Conservation (phyloP, 2,329 filamentous ascomycete species). For the Fulvia fulva region DNA sequence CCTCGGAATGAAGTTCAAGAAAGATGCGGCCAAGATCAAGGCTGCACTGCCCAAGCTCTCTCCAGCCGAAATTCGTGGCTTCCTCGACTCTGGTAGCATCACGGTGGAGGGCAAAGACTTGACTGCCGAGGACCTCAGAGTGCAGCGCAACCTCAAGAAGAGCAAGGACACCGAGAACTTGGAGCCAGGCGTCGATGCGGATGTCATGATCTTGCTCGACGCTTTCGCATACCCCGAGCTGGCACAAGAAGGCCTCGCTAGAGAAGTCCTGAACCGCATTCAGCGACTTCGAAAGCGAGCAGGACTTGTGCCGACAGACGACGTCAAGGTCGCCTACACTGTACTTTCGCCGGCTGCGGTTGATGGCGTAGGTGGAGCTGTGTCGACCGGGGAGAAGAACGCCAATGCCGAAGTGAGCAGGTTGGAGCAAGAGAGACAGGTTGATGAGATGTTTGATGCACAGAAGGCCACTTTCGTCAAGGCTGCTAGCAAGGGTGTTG, state of each 20-base stretch:
- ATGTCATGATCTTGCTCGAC: constrained; percentile 89
- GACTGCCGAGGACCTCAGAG: constrained; percentile 74
- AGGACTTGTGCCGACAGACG: constrained; percentile 83
- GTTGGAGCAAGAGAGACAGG: constrained; percentile 30
- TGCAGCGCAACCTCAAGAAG: constrained; percentile 74
- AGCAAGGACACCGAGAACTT: constrained; percentile 67
- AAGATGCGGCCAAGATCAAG: constrained; percentile 86
- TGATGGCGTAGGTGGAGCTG: constrained; percentile 19
- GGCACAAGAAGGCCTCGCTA: constrained; percentile 79
- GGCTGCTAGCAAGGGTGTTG: constrained; percentile 32
- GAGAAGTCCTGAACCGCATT: constrained; percentile 90
- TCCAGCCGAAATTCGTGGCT: constrained; percentile 76
- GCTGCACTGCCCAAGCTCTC: constrained; percentile 77
- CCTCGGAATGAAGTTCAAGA: constrained; percentile 95
- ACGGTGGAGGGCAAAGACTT: constrained; percentile 82
- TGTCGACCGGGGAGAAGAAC: constrained; percentile 21
- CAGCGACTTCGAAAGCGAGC: constrained; percentile 93
- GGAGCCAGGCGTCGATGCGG: constrained; percentile 83
- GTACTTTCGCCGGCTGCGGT: constrained; percentile 53
- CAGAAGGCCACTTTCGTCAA: constrained; percentile 35
- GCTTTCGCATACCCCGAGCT: constrained; percentile 77
- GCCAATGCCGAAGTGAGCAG: constrained; percentile 25
- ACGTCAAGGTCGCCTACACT: constrained; percentile 90
- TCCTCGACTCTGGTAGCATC: constrained; percentile 69
- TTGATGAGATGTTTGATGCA: constrained; percentile 35